A percentile compares a stretch with the other conserved stretches of the same genome.
Conservation (phyloP, 1,284 basidiomycete species). For the Abortiporus biennis region DNA sequence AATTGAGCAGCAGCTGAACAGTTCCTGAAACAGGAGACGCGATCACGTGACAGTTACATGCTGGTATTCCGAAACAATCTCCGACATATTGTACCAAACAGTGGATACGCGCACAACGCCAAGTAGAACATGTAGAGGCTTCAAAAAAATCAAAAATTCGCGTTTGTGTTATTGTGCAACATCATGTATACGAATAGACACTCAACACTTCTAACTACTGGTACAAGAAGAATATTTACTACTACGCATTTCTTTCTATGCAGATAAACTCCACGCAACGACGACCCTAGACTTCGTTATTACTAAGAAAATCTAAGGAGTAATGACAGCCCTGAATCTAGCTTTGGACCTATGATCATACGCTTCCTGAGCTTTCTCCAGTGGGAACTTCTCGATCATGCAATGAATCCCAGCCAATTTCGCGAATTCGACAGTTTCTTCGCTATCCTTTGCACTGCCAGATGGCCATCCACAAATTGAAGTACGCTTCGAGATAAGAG, state of each 20-base stretch:
- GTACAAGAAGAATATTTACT: neutral
- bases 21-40: too few species aligned
- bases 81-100: too few species aligned
- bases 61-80: too few species aligned
- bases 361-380: slow-evolving; percentile 10
- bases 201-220: neutral
- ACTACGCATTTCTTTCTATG: neutral
- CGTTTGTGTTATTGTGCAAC: too few species aligned
- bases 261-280: too few species aligned
- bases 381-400: slow-evolving; percentile 9
- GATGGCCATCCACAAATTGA: slow-evolving; percentile 7
- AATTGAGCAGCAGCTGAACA: too few species aligned
- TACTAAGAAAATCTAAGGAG: slow-evolving; percentile 1
- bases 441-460: slow-evolving; percentile 6
- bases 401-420: slow-evolving; percentile 5
- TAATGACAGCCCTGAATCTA: slow-evolving; percentile 9
- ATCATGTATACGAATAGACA: too few species aligned
- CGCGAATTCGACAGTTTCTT: slow-evolving; percentile 4
- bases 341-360: slow-evolving; percentile 7
- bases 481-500: slow-evolving; percentile 4
- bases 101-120: too few species aligned
- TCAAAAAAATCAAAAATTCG: too few species aligned
- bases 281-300: too few species aligned
- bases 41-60: too few species aligned
- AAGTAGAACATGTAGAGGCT: too few species aligned